A percentile compares a stretch with the other conserved stretches of the same genome.
Evolutionary conservation across 1,284 basidiomycete genomes (phyloP).

Genomic region (Irpex rosettiformis): DNA sequence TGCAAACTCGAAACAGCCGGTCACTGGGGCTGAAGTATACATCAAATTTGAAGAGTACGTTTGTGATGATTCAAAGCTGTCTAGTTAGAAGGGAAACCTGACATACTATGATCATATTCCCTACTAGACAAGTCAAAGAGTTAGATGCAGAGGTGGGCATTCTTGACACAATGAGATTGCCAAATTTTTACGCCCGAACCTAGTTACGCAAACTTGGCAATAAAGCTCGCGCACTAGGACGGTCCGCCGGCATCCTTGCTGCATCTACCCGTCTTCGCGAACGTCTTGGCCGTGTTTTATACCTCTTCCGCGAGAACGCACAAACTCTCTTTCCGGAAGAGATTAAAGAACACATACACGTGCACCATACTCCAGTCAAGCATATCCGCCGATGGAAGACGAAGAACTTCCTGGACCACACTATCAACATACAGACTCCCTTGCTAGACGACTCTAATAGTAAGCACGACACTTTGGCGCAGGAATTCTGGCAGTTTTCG

Average conservation of each 20-base stretch:
- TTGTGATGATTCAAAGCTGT: background rate
- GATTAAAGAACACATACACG: conserved; percentile 42
- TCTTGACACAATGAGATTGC: background rate
- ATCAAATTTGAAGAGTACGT: background rate
- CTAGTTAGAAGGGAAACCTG: background rate
- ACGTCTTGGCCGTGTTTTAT: conserved; percentile 58
- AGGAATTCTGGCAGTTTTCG: conserved; percentile 53
- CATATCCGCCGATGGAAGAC: conserved; percentile 46
- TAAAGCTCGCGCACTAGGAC: conserved; percentile 65
- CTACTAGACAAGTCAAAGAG: conserved; percentile 24
- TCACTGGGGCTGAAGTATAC: background rate
- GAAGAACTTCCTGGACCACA: conserved; percentile 53
- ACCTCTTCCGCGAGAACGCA: conserved; percentile 66
- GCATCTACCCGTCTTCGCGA: conserved; percentile 65
- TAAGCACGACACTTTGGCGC: background rate
- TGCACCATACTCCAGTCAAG: conserved; percentile 37
- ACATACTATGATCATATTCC: too few species aligned
- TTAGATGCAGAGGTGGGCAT: conserved; percentile 54
- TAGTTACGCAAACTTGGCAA: conserved; percentile 70
- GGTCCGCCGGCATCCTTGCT: conserved; percentile 67
- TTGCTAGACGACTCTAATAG: background rate
- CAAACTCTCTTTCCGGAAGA: conserved; percentile 71
- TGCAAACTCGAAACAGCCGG: background rate
- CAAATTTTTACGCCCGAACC: background rate
- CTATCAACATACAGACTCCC: background rate